Evolutionary conservation across 2,329 filamentous ascomycete genomes (phyloP).

Genomic region (Corynespora cassiicola): DNA sequence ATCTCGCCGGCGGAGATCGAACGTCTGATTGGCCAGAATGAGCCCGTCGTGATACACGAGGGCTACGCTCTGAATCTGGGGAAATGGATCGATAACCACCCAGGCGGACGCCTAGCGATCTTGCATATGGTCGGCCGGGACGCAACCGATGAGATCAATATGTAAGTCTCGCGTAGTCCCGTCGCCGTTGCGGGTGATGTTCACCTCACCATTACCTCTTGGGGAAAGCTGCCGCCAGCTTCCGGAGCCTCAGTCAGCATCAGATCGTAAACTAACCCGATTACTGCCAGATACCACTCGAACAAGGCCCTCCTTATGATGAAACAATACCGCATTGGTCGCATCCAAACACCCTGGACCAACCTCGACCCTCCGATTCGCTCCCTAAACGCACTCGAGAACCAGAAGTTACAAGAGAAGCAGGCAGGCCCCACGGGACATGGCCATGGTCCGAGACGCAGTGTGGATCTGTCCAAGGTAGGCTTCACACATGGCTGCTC

Average conservation of each 20-base stretch:
- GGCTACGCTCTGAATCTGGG: slow-evolving; percentile 63
- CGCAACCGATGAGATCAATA: slow-evolving; percentile 65
- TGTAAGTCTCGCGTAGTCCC: slow-evolving; percentile 49
- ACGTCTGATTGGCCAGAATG: slow-evolving; percentile 61
- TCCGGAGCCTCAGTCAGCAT: slow-evolving; percentile 15
- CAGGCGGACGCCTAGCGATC: slow-evolving; percentile 65
- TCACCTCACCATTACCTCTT: slow-evolving; percentile 12
- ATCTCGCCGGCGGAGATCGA: slow-evolving; percentile 57
- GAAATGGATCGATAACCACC: slow-evolving; percentile 65
- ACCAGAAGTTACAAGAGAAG: slow-evolving; percentile 8
- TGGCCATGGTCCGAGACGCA: slow-evolving; percentile 13
- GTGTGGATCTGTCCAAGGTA: slow-evolving; percentile 37
- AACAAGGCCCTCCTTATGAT: slow-evolving; percentile 61
- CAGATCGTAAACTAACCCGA: slow-evolving; percentile 26
- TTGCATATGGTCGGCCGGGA: slow-evolving; percentile 68
- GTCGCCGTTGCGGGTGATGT: slow-evolving; percentile 8
- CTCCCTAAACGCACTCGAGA: slow-evolving; percentile 50
- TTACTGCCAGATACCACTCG: slow-evolving; percentile 62
- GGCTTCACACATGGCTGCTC: too few relatives aligned
- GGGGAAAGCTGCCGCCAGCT: too few relatives aligned
- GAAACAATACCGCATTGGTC: slow-evolving; percentile 67
- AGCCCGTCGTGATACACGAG: slow-evolving; percentile 63
- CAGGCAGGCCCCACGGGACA: not conserved
- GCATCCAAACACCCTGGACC: slow-evolving; percentile 61
- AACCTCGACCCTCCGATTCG: slow-evolving; percentile 67